Evolutionary conservation across 495 filamentous ascomycete genomes (phyloP).

Genomic region (Xylaria flabelliformis): DNA sequence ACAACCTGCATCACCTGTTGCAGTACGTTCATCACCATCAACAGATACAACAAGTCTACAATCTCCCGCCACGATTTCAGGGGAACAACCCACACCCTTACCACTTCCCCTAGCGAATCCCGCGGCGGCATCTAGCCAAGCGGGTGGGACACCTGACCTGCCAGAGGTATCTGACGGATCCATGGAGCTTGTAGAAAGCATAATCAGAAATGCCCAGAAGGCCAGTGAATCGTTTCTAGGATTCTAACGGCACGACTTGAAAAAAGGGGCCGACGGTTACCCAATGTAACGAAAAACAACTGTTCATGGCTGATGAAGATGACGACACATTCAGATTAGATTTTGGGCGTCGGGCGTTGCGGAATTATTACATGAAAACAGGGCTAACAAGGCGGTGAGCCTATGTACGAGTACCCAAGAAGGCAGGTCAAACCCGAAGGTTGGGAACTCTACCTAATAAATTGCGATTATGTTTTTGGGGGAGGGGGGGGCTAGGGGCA

Average conservation of each 20-base stretch:
- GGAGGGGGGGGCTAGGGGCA: neutral
- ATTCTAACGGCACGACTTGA: neutral
- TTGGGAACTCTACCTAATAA: neutral
- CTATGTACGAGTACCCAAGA: neutral
- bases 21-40: neutral
- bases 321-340: constrained; percentile 7
- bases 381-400: neutral
- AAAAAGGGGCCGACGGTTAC: neutral
- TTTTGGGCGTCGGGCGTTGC: constrained; percentile 11
- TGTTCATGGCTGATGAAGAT: constrained; percentile 8
- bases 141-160: constrained; percentile 33
- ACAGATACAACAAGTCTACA: constrained; percentile 7
- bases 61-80: constrained; percentile 13
- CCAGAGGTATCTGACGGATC: constrained; percentile 52
- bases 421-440: neutral
- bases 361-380: neutral
- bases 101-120: constrained; percentile 13
- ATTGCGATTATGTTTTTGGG: neutral
- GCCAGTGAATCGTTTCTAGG: constrained; percentile 33
- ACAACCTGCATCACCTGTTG: constrained; percentile 18
- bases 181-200: constrained; percentile 56
- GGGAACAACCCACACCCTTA: constrained; percentile 8
- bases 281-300: neutral
- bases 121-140: constrained; percentile 22
- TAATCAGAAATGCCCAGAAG: constrained; percentile 47